phyloP scores from a whole-genome alignment of 164 flowering plant genomes.

The Tetrastigma voinierianum region DNA sequence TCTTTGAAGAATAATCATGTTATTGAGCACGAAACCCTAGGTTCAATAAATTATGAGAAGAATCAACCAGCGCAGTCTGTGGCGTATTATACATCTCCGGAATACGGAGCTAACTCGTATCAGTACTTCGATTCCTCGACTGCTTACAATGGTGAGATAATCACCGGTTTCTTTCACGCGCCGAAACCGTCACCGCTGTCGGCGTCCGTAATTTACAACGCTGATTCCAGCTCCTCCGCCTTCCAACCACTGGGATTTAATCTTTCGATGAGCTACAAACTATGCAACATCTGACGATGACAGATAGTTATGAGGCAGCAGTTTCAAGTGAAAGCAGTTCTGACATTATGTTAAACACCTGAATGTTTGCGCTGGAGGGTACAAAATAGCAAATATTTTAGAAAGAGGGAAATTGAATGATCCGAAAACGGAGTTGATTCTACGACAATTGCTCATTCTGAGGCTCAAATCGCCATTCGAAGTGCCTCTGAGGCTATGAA shows the following conservation, averaged over 20 bases:
- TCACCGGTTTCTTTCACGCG: no score
- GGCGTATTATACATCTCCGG: no score
- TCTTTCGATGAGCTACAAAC: constrained; percentile 39
- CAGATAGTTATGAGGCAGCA: no score
- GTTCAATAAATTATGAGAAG: constrained; percentile 1
- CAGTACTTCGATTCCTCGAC: constrained; percentile 21
- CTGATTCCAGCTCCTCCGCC: constrained; percentile 27
- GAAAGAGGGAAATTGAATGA: no score
- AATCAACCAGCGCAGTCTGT: constrained; percentile 15
- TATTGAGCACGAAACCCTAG: background rate
- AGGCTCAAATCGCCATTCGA: background rate
- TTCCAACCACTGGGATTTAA: constrained; percentile 37
- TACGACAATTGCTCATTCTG: background rate
- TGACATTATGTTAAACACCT: no score
- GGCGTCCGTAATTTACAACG: background rate
- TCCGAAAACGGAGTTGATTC: background rate
- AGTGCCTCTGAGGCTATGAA: constrained; percentile 15
- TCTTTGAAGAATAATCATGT: background rate
- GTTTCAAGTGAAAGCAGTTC: no score
- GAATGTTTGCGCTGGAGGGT: no score
- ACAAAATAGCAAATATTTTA: no score
- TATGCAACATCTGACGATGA: no score
- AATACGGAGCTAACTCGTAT: constrained; percentile 15
- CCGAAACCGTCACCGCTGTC: background rate
- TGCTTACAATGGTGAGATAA: no score